Evolutionary conservation across 2,329 filamentous ascomycete species (phyloP), one percentile per base, ranked within the genome.

Genomic region (Aspergillus hortae): DNA sequence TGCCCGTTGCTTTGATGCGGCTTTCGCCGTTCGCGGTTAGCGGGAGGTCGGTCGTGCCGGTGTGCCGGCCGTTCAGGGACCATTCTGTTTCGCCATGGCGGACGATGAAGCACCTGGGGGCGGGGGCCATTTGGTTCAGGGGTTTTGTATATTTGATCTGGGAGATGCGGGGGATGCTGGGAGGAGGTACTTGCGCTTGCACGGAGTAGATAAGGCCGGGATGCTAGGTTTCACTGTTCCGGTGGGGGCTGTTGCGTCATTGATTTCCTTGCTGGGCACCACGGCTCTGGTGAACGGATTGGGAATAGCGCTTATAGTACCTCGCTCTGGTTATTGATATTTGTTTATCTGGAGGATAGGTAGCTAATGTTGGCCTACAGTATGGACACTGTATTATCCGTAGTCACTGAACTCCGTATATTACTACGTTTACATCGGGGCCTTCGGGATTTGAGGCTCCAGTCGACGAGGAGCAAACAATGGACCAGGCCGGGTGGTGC

Each of bases 81-180:
- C 92, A 97, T 77, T 95, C 90, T 4, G 92, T 97, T 76, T 96
- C 90, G 73, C 92, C 92, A 67, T 96, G 92, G 62, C 92, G 89
- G 68, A 91, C 76, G 61, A 94, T 83, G 76, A 92, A 92, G 67
- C 89, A 85, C 48, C 89, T 82, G 2, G 89, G 89, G 2, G 86
- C 6, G 27, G 25, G 27, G n/a, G 44, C 14, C 44, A 46, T 42
- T 7, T 17, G 25, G 15, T 42, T 42, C 35, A 11, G 3, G n/a
- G 32, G 5, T 32, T 38, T 32, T 38, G 10, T 25, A 15, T 4
- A 6, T 10, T 25, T 33, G n/a, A 25, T 21, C 17, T 48, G 15
- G 40, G 36, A 40, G 15, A 25, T 42, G 38, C 2, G 9, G 19
- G 27, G 25, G 40, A 11, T 10, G 27, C 27, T 23, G 4, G 4